These are phyloP conservation scores for Tephrocybe sp. DNA, from an alignment of 768 basidiomycete genomes.

Conservation along the genomic window DNA sequence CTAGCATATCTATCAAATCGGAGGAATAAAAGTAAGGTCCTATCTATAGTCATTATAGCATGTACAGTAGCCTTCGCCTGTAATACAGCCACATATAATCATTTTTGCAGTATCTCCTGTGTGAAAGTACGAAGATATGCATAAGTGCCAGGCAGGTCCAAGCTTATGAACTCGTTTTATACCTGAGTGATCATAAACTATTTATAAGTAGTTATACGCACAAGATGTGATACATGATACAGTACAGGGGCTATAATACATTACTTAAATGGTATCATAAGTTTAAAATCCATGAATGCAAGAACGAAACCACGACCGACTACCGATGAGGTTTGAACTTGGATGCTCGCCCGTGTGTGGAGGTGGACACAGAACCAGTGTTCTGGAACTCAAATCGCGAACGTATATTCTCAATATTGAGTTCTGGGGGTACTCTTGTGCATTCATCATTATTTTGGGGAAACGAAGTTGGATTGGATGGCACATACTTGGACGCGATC, in stretches of 20 bases:
- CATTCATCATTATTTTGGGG: not conserved
- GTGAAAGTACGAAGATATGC: not conserved
- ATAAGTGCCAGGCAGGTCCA: too few species aligned
- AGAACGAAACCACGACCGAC: not conserved
- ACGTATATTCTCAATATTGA: slow-evolving; percentile 24
- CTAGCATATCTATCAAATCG: not conserved
- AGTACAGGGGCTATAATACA: slow-evolving; percentile 1
- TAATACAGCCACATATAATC: too few species aligned
- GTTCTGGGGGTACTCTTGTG: slow-evolving; percentile 6
- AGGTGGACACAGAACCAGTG: slow-evolving; percentile 9
- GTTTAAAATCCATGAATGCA: too few species aligned
- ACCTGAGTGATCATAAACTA: too few species aligned
- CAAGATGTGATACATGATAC: too few species aligned
- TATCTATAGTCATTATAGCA: not conserved
- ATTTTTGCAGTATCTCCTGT: too few species aligned
- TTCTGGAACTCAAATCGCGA: slow-evolving; percentile 31
- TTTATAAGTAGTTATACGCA: too few species aligned
- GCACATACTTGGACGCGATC: slow-evolving; percentile 10
- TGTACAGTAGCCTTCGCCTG: not conserved
- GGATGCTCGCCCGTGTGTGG: slow-evolving; percentile 15
- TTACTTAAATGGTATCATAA: not conserved
- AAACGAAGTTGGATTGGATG: not conserved
- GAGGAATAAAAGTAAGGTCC: not conserved
- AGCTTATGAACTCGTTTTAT: too few species aligned
- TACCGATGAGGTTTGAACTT: slow-evolving; percentile 28